These are phyloP conservation scores for Nelumbo lutea DNA, from an alignment of 164 flowering plant genomes.

Conservation along the genomic window DNA sequence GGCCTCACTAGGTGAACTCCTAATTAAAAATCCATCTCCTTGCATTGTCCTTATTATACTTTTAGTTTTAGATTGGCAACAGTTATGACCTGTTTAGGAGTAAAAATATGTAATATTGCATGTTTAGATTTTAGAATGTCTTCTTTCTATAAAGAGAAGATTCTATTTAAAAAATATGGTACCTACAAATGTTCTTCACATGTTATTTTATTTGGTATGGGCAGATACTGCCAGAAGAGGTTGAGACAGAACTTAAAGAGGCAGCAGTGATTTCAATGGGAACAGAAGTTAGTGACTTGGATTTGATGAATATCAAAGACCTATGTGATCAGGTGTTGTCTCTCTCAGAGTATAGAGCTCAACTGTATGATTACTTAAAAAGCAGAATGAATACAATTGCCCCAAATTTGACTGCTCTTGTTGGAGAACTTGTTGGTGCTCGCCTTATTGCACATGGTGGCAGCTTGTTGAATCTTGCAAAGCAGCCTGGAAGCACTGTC, in stretches of 20 bases:
- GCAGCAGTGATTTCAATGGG: slow-evolving; percentile 94
- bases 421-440: slow-evolving; percentile 96
- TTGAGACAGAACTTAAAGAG: slow-evolving; percentile 77
- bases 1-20: not conserved
- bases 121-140: too few relatives aligned
- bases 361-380: slow-evolving; percentile 75
- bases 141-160: too few relatives aligned
- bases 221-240: slow-evolving; percentile 67
- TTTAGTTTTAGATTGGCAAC: not conserved
- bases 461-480: slow-evolving; percentile 84
- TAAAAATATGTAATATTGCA: too few relatives aligned
- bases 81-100: too few relatives aligned
- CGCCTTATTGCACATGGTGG: slow-evolving; percentile 95
- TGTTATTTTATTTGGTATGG: not conserved
- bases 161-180: too few relatives aligned
- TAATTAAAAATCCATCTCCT: not conserved
- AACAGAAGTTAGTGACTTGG: slow-evolving; percentile 86
- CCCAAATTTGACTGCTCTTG: slow-evolving; percentile 84
- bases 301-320: slow-evolving; percentile 72
- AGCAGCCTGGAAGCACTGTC: slow-evolving; percentile 92
- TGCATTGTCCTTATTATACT: not conserved
- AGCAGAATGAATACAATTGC: slow-evolving; percentile 90
- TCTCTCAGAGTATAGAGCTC: slow-evolving; percentile 84
- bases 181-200: too few relatives aligned
- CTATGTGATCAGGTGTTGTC: slow-evolving; percentile 82